Conservation (phyloP, 345 rosid genomes). For the Citrus cavaleriei region DNA sequence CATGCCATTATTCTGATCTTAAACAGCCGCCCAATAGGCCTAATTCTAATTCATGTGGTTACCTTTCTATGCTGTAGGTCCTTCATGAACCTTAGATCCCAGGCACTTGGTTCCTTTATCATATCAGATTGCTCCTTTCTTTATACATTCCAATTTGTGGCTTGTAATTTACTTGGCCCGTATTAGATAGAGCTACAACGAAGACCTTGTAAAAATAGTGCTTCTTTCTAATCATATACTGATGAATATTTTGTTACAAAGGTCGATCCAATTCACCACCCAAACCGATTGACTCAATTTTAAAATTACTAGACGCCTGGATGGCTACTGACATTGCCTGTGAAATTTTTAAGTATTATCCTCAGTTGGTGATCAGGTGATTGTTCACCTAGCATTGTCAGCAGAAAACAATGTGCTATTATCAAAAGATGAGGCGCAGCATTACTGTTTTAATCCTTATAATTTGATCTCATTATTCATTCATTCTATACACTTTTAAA, state of each 20-base stretch:
- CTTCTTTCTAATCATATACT: neutral
- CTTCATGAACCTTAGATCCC: conserved; percentile 22
- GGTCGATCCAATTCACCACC: neutral
- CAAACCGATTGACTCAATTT: neutral
- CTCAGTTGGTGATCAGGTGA: neutral
- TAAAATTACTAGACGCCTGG: too few species aligned
- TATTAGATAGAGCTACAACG: neutral
- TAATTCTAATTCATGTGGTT: neutral
- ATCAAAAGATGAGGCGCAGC: neutral
- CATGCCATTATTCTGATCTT: conserved; percentile 12
- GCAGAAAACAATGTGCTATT: neutral
- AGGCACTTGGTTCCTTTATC: conserved; percentile 11
- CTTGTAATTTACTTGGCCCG: neutral
- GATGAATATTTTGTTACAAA: neutral
- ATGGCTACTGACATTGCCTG: too few species aligned
- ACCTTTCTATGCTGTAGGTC: conserved; percentile 16
- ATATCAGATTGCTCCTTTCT: neutral
- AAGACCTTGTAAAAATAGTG: neutral
- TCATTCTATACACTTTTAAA: too few species aligned
- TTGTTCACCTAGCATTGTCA: neutral
- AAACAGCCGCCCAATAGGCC: conserved; percentile 6
- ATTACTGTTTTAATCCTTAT: too few species aligned
- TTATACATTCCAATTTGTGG: neutral
- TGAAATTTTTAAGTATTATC: too few species aligned
- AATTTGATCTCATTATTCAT: too few species aligned